Percentiles rank a stretch among this genome's conserved stretches.
Conservation (phyloP, 2,329 filamentous ascomycete genomes). For the Neophaeococcomyces aloes region DNA sequence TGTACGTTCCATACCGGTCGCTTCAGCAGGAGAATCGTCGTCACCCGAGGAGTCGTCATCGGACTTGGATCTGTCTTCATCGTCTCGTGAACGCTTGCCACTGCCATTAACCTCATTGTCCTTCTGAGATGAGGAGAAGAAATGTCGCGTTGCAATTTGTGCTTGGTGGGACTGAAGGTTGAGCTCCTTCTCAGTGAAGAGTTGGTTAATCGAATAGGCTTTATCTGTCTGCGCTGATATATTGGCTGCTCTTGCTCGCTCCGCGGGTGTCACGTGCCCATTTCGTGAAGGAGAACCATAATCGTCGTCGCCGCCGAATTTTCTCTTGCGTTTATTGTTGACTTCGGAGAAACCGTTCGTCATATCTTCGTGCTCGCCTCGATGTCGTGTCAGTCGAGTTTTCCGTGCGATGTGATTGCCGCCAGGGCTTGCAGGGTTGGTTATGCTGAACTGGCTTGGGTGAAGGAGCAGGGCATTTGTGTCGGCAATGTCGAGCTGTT, state of each 20-base stretch:
- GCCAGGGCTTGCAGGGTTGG: slow-evolving; percentile 52
- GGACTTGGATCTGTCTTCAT: slow-evolving; percentile 28
- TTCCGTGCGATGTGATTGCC: slow-evolving; percentile 51
- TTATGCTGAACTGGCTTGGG: slow-evolving; percentile 56
- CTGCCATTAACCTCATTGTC: slow-evolving; percentile 19
- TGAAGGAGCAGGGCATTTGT: slow-evolving; percentile 55
- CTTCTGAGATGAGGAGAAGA: slow-evolving; percentile 46
- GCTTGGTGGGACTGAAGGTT: slow-evolving; percentile 52
- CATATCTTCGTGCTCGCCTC: slow-evolving; percentile 43
- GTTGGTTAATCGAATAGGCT: slow-evolving; percentile 50
- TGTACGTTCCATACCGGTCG: slow-evolving; percentile 51
- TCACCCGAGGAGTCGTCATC: slow-evolving; percentile 34
- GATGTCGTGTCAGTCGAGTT: slow-evolving; percentile 51
- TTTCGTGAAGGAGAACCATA: slow-evolving; percentile 47
- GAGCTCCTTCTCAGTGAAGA: slow-evolving; percentile 59
- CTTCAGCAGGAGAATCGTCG: slow-evolving; percentile 30
- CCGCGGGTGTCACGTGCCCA: slow-evolving; percentile 38
- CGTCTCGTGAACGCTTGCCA: slow-evolving; percentile 30
- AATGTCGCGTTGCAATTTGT: slow-evolving; percentile 47
- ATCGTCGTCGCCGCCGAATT: slow-evolving; percentile 45
- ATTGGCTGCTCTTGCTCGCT: slow-evolving; percentile 43
- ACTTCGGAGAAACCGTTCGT: slow-evolving; percentile 40
- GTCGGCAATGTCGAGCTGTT: slow-evolving; percentile 56
- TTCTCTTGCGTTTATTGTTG: slow-evolving; percentile 49
- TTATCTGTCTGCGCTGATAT: slow-evolving; percentile 48